Conservation (phyloP, 2,329 filamentous ascomycete genomes). For the Venturia aucupariae region DNA sequence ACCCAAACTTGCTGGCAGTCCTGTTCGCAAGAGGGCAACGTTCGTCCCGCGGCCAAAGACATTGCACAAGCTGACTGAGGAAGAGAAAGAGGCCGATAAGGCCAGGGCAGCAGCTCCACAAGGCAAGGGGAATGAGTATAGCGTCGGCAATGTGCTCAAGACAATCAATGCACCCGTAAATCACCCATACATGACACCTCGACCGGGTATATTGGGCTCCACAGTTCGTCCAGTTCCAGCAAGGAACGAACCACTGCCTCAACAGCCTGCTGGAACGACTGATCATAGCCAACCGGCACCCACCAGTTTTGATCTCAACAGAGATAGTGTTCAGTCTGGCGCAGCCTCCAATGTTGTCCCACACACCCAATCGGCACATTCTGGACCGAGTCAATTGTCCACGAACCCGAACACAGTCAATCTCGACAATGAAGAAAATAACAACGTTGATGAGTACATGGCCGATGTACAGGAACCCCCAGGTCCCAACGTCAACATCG, state of each 20-base stretch:
- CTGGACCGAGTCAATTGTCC: too few relatives aligned
- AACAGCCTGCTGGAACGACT: too few relatives aligned
- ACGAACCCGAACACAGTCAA: too few relatives aligned
- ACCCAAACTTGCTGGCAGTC: not conserved
- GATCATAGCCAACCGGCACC: too few relatives aligned
- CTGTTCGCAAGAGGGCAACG: not conserved
- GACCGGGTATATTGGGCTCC: not conserved
- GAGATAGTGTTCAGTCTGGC: too few relatives aligned
- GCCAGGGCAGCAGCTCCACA: not conserved
- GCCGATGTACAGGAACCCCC: not conserved
- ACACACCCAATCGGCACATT: too few relatives aligned
- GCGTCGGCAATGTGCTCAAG: not conserved
- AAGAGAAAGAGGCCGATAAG: not conserved
- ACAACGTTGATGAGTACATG: too few relatives aligned
- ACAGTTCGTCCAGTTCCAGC: not conserved
- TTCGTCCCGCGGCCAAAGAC: not conserved
- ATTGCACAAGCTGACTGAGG: not conserved
- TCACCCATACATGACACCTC: not conserved
- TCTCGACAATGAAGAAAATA: too few relatives aligned
- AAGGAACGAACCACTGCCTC: too few relatives aligned
- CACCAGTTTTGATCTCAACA: too few relatives aligned
- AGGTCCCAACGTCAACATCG: not conserved
- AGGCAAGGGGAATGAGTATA: not conserved
- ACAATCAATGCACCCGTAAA: not conserved
- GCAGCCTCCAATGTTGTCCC: too few relatives aligned